Evolutionary conservation across 2,329 filamentous ascomycete genomes (phyloP).

Genomic region (Ophiostoma quercus): DNA sequence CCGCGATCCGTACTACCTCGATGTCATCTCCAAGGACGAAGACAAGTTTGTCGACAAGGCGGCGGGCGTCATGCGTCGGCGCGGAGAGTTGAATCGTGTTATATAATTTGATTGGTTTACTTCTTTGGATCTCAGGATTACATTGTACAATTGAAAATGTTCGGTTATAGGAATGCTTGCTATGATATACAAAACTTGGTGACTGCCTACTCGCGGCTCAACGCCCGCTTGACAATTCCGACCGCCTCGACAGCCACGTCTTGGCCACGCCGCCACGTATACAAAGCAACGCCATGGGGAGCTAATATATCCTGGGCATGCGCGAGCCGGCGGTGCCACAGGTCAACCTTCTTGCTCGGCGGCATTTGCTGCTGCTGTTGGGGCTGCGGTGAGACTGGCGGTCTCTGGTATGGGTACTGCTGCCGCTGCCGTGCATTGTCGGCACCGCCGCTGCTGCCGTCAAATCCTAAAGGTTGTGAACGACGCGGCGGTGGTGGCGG

Average conservation of each 20-base stretch:
- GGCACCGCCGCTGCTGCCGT: background rate
- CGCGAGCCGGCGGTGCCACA: conserved; percentile 65
- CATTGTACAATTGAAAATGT: background rate
- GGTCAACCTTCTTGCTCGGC: conserved; percentile 61
- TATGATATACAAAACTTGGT: background rate
- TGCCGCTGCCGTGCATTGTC: conserved; percentile 23
- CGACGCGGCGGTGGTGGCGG: conserved; percentile 25
- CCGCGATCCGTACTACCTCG: conserved; percentile 25
- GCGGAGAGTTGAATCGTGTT: conserved; percentile 26
- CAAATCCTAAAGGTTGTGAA: background rate
- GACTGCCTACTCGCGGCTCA: background rate
- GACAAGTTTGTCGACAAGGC: conserved; percentile 33
- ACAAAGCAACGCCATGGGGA: conserved; percentile 60
- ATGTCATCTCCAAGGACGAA: conserved; percentile 33
- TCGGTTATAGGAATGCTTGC: background rate
- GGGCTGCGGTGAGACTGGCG: conserved; percentile 23
- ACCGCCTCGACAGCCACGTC: conserved; percentile 65
- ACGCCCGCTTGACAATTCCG: conserved; percentile 54
- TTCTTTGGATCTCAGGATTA: background rate
- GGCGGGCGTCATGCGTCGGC: conserved; percentile 28
- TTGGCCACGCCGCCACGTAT: conserved; percentile 66
- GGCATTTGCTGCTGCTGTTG: conserved; percentile 25
- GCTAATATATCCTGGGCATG: conserved; percentile 59
- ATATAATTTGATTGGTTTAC: background rate
- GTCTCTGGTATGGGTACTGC: conserved; percentile 17